A percentile compares a stretch with the other conserved stretches of the same genome.
These are phyloP conservation scores for Fusarium oxysporum DNA, from an alignment of 2,329 filamentous ascomycete genomes.

Conservation along the genomic window DNA sequence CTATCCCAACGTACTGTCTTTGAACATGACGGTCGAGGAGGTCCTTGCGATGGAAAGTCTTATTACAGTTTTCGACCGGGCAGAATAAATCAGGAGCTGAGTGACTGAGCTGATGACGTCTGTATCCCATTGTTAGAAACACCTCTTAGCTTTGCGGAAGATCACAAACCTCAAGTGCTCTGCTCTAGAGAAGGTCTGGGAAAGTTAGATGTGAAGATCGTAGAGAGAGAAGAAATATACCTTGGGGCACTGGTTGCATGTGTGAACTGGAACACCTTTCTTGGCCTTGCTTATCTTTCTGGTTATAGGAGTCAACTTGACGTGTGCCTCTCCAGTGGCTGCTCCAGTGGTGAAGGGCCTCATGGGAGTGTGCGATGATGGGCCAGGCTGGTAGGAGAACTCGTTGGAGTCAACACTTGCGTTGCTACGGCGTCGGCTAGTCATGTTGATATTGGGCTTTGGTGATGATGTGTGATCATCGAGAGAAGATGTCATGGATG, in stretches of 20 bases:
- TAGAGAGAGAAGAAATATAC: conserved; percentile 47
- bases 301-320: conserved; percentile 68
- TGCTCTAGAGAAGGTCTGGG: conserved; percentile 70
- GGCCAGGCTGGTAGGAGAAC: conserved; percentile 47
- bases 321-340: conserved; percentile 52
- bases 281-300: conserved; percentile 68
- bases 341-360: conserved; percentile 55
- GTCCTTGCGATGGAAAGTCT: conserved; percentile 69
- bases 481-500: conserved; percentile 44
- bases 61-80: conserved; percentile 64
- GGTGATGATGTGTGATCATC: conserved; percentile 41
- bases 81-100: conserved; percentile 65
- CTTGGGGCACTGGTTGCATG: conserved; percentile 65
- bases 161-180: conserved; percentile 68
- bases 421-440: conserved; percentile 57
- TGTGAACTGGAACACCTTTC: conserved; percentile 69
- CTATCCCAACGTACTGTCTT: conserved; percentile 50
- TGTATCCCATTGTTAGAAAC: conserved; percentile 49
- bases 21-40: conserved; percentile 68
- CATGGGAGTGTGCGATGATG: conserved; percentile 48
- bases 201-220: conserved; percentile 9
- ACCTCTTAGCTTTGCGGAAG: background rate
- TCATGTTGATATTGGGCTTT: conserved; percentile 44
- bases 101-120: conserved; percentile 72
- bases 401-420: conserved; percentile 65